phyloP scores from a whole-genome alignment of 345 rosid species.

The Euphorbia peplus region DNA sequence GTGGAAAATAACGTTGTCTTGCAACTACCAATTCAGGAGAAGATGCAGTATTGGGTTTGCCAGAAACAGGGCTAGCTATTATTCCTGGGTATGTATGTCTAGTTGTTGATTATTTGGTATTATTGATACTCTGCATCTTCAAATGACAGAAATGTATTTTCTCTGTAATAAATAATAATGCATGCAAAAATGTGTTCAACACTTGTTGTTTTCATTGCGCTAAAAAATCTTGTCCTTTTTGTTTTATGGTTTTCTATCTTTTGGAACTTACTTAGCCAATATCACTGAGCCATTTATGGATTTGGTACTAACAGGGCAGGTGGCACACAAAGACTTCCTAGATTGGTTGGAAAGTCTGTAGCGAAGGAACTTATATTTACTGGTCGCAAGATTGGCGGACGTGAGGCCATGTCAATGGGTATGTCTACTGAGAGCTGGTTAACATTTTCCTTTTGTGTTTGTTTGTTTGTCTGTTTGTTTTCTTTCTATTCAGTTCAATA shows the following conservation, averaged over 20 bases:
- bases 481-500: neutral
- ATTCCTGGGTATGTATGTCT: conserved; percentile 64
- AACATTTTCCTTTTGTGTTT: neutral
- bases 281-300: conserved; percentile 10
- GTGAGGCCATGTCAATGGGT: conserved; percentile 70
- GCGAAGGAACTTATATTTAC: conserved; percentile 88
- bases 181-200: neutral
- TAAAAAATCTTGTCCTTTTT: neutral
- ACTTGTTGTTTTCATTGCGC: neutral
- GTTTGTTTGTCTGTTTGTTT: neutral
- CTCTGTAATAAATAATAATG: neutral
- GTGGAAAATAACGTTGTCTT: neutral
- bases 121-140: neutral
- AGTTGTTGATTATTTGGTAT: neutral
- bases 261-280: conserved; percentile 3
- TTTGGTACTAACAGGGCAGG: conserved; percentile 61
- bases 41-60: conserved; percentile 76
- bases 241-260: neutral
- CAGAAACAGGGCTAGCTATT: conserved; percentile 96
- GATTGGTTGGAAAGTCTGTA: conserved; percentile 73
- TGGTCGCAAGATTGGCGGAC: conserved; percentile 66
- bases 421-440: conserved; percentile 14
- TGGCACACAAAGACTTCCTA: conserved; percentile 88
- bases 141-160: neutral
- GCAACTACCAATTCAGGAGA: conserved; percentile 47